Evolutionary conservation across 306 rosid species (phyloP), one percentile per base, ranked within the genome.

Genomic region (Echinosophora koreensis): DNA sequence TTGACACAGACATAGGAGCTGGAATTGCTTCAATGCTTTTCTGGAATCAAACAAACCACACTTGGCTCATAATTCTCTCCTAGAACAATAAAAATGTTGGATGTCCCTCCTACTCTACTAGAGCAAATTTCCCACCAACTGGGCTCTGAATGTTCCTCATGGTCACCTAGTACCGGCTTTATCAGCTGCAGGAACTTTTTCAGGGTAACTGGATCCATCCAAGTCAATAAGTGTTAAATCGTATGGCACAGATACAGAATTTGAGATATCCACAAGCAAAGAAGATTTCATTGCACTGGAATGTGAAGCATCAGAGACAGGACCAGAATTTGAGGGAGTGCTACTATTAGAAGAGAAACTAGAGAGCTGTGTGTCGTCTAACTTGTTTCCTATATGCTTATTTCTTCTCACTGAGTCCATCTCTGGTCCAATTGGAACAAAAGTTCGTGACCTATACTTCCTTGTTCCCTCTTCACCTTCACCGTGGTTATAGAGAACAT

Each of bases 401-500:
- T 93, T 91, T 83, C 89, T 89, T 79, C 98, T 85, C 73, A 87
- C 98, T 3, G 90, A 81, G 50, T 93, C 98, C 98, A 93, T 93
- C 84, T 93, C 98, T 5, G 93, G 90, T 52, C 98, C 97, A 47
- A 88, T 91, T 1, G 98, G 98, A 72, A 93, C 98, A 83, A 93
- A 93, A 57, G 97, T 93, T 41, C 97, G 95, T 4, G 98, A 88
- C 74, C 98, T 84, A 67, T 93, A 91, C 82, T 89, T 93, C 84
- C 93, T 85, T 15, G 85, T 83, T 58, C 93, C 95, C 87, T 89
- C 97, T 15, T 91, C 98, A 13, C 93, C 91, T 76, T 93, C 98
- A 11, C 81, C 76, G 41, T 87, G 93, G 80, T 93, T 93, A 84
- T 93, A 93, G 41, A 93, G 97, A 69, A 91, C 97, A 72, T 93